Percentiles rank a stretch among this genome's conserved stretches.
phyloP scores from a whole-genome alignment of 2,329 filamentous ascomycete genomes.

The Alternaria ventricosa region DNA sequence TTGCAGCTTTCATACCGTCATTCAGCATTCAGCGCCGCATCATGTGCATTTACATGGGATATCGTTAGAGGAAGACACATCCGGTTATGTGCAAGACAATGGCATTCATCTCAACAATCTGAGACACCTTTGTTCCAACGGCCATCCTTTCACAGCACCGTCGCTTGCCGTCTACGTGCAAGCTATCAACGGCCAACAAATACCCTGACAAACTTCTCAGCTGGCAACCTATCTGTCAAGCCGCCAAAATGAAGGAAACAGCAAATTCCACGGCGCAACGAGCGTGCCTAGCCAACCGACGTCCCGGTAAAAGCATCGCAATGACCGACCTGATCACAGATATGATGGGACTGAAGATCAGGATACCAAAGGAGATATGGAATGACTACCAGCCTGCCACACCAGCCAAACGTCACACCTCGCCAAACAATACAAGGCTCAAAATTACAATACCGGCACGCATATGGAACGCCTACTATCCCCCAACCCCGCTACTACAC shows the following conservation, averaged over 20 bases:
- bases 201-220: background rate
- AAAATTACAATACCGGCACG: conserved; percentile 15
- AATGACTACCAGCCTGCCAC: conserved; percentile 1
- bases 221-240: background rate
- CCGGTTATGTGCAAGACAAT: background rate
- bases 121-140: background rate
- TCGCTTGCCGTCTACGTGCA: background rate
- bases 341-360: conserved; percentile 9
- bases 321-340: background rate
- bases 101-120: background rate
- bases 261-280: background rate
- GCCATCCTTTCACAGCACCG: background rate
- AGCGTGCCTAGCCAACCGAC: background rate
- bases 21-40: background rate
- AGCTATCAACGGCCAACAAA: conserved; percentile 8
- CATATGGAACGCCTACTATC: conserved; percentile 18
- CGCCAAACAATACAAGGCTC: background rate
- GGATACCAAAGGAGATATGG: conserved; percentile 18
- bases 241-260: background rate
- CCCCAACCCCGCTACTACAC: background rate
- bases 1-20: background rate
- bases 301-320: background rate
- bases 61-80: background rate
- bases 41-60: background rate
- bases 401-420: rapidly evolving